Base-by-base conservation (phyloP, 1,139 yeast genomes). In the Wickerhamomyces sp. region DNA sequence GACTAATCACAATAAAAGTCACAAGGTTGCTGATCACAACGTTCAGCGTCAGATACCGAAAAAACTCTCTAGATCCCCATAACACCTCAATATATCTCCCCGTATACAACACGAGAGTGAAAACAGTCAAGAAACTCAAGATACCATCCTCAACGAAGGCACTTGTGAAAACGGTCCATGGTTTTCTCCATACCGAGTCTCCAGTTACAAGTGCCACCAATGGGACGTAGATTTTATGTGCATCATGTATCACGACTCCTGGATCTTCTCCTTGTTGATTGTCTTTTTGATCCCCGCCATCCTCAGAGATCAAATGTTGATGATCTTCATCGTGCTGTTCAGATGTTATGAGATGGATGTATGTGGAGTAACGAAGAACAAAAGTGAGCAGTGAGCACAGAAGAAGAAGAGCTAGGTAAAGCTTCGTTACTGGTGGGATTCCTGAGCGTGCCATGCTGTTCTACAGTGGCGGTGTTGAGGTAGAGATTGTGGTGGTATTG, bases 21-120 rank as follows among this genome's bases (percentile, higher is more conserved):
- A 39, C 16, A 0, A 25, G 1, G 28, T 44, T 47, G 4, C 44
- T 25, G 6, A 31, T 20, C 1, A 41, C 15, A 0, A 40, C 31
- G 18, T 31, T 39, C 2, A 37, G 6, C 2, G 38, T 30, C 18
- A 47, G 23, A 23, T 46, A 47, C 19, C 28, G 26, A 23, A 42
- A 37, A 23, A 44, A 42, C 34, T 47, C 51, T n/a, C 52, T 37
- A 11, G 48, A 39, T 1, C 52, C 52, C 52, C 52, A 47, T 4
- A 47, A 26, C 5, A 36, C 43, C 22, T 47, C 52, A 16, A 47
- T 44, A 31, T 47, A 47, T 25, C 49, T 32, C 4, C 49, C 49
- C 5, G 47, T 47, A 36, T 47, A 47, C 1, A 41, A 16, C 5
- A 47, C 32, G 18, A 46, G 17, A 6, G 30, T 30, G 20, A 41